Percentiles rank a stretch among this genome's conserved stretches.
Evolutionary conservation across 164 flowering plant species (phyloP).

Genomic region (Umbellularia californica): DNA sequence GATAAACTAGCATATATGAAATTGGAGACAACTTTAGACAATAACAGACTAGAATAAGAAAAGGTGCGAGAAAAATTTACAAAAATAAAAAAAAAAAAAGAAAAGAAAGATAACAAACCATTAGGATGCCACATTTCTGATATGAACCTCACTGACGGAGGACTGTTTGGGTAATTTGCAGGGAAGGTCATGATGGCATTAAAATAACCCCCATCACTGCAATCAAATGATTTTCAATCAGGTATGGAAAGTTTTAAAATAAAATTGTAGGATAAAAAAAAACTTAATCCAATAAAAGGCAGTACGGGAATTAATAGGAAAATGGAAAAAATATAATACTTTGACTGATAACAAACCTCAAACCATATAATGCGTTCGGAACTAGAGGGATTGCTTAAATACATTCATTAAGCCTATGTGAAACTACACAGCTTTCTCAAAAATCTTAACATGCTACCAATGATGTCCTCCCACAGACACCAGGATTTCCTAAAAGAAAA

Average conservation of each 20-base stretch:
- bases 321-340: no score
- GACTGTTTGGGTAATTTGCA: conserved; percentile 61
- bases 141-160: conserved; percentile 66
- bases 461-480: no score
- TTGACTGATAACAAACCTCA: no score
- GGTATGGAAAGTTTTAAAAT: neutral
- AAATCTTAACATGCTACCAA: no score
- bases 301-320: no score
- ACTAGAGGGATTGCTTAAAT: no score
- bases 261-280: no score
- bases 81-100: neutral
- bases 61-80: neutral
- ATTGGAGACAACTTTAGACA: neutral
- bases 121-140: conserved; percentile 87
- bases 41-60: neutral
- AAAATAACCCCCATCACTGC: conserved; percentile 76
- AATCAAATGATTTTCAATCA: conserved; percentile 6
- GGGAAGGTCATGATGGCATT: conserved; percentile 76
- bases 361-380: no score
- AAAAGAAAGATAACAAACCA: conserved; percentile 37
- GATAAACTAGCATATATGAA: conserved; percentile 49
- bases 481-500: no score
- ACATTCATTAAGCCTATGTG: no score
- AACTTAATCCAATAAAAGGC: no score
- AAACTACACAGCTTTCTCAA: no score